phyloP scores from a whole-genome alignment of 73 alveolate species.

The Loxodes magnus region DNA sequence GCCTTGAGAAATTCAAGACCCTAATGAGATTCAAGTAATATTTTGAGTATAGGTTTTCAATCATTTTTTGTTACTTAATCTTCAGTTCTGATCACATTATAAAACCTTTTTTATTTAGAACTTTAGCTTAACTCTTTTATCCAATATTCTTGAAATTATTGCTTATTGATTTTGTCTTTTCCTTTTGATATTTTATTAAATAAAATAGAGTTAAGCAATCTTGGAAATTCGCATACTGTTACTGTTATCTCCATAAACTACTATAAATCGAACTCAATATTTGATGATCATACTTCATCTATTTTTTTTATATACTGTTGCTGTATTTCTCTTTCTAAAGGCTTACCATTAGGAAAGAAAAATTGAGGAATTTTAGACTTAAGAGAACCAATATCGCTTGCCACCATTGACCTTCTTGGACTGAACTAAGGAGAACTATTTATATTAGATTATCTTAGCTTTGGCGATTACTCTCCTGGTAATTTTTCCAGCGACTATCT shows the following conservation, averaged over 20 bases:
- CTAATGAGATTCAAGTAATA: slow-evolving; percentile 90
- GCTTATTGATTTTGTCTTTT: slow-evolving; percentile 61
- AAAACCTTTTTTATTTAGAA: slow-evolving; percentile 59
- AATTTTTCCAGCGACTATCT: too few relatives aligned
- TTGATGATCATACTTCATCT: slow-evolving; percentile 35
- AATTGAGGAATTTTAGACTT: slow-evolving; percentile 64
- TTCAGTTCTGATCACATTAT: slow-evolving; percentile 60
- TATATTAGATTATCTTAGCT: too few relatives aligned
- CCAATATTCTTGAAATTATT: slow-evolving; percentile 65
- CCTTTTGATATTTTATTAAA: slow-evolving; percentile 55
- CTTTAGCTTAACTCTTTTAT: slow-evolving; percentile 57
- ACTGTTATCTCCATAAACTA: slow-evolving; percentile 54
- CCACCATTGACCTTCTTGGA: too few relatives aligned
- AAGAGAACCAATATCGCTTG: too few relatives aligned
- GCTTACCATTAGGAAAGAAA: slow-evolving; percentile 67
- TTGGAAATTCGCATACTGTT: slow-evolving; percentile 74
- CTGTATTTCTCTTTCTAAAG: slow-evolving; percentile 36
- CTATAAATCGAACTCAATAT: slow-evolving; percentile 34
- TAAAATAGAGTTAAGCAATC: slow-evolving; percentile 41
- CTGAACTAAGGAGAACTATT: too few relatives aligned
- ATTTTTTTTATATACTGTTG: slow-evolving; percentile 41
- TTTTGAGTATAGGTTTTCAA: slow-evolving; percentile 84
- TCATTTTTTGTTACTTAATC: slow-evolving; percentile 68
- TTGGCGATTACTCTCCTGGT: too few relatives aligned
- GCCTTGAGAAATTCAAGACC: slow-evolving; percentile 95